Evolutionary conservation across 139 green algal species (phyloP), one percentile per base, ranked within the genome.

Genomic region (Raphidocelis subcapitata): DNA sequence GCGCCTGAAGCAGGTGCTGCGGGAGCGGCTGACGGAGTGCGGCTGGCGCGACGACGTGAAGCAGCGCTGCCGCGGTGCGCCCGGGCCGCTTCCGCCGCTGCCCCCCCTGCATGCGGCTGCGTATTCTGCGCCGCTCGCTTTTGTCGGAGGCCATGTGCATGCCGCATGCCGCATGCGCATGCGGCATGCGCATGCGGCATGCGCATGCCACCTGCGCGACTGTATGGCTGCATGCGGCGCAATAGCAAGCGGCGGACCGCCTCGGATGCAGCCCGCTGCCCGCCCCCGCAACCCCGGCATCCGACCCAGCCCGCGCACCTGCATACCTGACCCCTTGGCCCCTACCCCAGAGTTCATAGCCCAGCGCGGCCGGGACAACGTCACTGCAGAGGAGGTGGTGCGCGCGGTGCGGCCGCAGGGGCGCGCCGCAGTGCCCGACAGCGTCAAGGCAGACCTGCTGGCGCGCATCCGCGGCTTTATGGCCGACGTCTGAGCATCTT

Each of bases 401-500:
- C 71, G 68, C 0, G 77, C 71, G 4, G 76, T 92, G 5, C 54
- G 72, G 18, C 84, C 84, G 21, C 56, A 80, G 44, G 85, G 79
- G 5, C 70, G 83, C 18, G 51, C 66, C 41, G 54, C 37, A 29
- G 86, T 92, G 41, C 86, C 86, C 2, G 86, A 92, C 78, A 74
- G 54, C 56, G 67, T 92, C 46, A 92, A 92, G 67, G 84, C 86
- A 8, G 83, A 92, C 80, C 86, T 92, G 21, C 81, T 92, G 24
- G 69, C 72, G 1, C 65, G 84, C 28, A 87, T 90, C 65, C 86
- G 86, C 35, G 83, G 77, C 20, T 87, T 84, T 75, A 88, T 90
- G 26, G 60, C 82, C 8, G 51, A 41, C 36, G 56, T 83, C 23
- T 84, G 35, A 76, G 26, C 15, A 14, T n/a, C n/a, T 49, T 12